These are phyloP conservation scores for Vigna angularis DNA, from an alignment of 306 rosid species.

Conservation along the genomic window DNA sequence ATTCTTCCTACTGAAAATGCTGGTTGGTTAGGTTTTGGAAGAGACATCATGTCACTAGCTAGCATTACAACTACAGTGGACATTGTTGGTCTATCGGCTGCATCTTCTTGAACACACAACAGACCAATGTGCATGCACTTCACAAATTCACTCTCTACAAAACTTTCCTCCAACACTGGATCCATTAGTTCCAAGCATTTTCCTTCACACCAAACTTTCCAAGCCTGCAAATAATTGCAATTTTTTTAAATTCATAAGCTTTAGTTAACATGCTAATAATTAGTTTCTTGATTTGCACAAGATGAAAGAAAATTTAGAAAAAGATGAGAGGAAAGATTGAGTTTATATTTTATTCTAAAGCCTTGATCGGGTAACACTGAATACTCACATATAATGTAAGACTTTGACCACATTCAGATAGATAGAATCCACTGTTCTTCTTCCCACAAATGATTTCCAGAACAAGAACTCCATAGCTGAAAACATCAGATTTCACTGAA, in stretches of 20 bases:
- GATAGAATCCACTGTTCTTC: conserved; percentile 35
- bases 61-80: conserved; percentile 49
- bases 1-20: conserved; percentile 50
- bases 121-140: conserved; percentile 59
- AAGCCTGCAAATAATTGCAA: conserved; percentile 48
- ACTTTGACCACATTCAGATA: conserved; percentile 27
- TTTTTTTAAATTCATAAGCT: not conserved
- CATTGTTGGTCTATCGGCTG: conserved; percentile 63
- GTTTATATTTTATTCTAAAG: not conserved
- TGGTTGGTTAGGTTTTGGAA: conserved; percentile 57
- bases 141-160: conserved; percentile 35
- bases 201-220: conserved; percentile 60
- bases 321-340: not conserved
- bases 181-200: conserved; percentile 52
- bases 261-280: not conserved
- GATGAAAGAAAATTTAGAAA: not conserved
- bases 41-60: conserved; percentile 45
- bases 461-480: conserved; percentile 44
- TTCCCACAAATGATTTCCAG: conserved; percentile 45
- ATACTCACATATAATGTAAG: conserved; percentile 37
- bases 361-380: not conserved
- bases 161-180: conserved; percentile 41
- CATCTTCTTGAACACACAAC: conserved; percentile 63
- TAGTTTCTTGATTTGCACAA: not conserved
- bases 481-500: conserved; percentile 21